Base-by-base conservation (phyloP, 2,329 filamentous ascomycete genomes). In the Penicillium crustosum region DNA sequence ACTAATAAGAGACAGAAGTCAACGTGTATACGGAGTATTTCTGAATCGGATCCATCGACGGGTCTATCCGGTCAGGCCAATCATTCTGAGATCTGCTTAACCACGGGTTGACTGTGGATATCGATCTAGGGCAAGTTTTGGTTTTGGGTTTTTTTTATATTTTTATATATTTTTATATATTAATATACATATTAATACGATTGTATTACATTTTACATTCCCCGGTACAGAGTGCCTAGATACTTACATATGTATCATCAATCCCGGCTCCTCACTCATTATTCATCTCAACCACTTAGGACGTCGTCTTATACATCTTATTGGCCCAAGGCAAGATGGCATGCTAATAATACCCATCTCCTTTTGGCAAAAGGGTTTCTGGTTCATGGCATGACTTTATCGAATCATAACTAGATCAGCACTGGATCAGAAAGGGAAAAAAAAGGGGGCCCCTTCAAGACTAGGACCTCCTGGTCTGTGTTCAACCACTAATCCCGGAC, bases 11-110 rank as follows among this genome's bases (percentile, higher is more conserved):
- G 49, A 43, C 17, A 21, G 17, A 41, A 23, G 19, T 25, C 21
- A 36, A 29, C 36, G 19, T 23, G 25, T 48, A 55, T 47, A 54
- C 51, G 49, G 50, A 58, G 50, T 39, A 53, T 60, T 59, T 61
- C 52, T 55, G 49, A 64, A 65, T 67, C 59, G 57, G 61, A 66
- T 67, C 62, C 65, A 65, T 66, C 64, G 13, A 62, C 65, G 65
- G 65, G 62, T 64, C 65, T 66, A 66, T 67, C 65, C 64, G 61
- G 51, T 57, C 58, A 61, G 53, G 49, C 65, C 65, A 67, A 66
- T 67, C 59, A 61, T 27, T 58, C 52, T 60, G 49, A 63, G 65
- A 66, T 66, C 63, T 62, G 38, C 41, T 53, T 49, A 55, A 53
- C 65, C 62, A 67, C 58, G 65, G 65, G 53, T 63, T 42, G 45